Base-by-base conservation (phyloP, 2,329 filamentous ascomycete genomes). In the Aspergillus novoparasiticus region DNA sequence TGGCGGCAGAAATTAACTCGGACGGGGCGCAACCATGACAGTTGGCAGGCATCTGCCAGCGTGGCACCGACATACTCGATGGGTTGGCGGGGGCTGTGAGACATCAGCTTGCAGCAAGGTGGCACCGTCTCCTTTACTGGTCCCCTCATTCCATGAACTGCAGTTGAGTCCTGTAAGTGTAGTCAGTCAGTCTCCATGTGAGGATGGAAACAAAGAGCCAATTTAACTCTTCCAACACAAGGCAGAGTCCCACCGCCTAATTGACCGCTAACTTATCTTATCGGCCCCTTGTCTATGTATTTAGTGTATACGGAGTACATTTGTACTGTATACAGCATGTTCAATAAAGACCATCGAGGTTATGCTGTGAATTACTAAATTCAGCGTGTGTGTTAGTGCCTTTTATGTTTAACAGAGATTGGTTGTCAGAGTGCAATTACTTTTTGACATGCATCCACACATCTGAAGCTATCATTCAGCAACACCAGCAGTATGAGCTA, bases 31-130 rank as follows among this genome's bases (percentile, higher is more conserved):
- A 57, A 66, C 41, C 58, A 32, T 72, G 71, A 72, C 68, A 72
- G 66, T 63, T 70, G 71, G 68, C 72, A 68, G 58, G 43, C 53
- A 12, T 45, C 62, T 73, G 72, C 70, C 72, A 73, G 66, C 70
- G 68, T 74, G 71, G 71, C 71, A 72, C 64, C 64, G 61, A 60
- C 62, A 50, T 30, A n/a, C 10, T 58, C 30, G 21, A 32, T 57
- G 55, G 26, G 39, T 41, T 53, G n/a, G 58, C 11, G 57, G 60
- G 50, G 60, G 56, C 60, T 56, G 60, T 62, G 60, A 48, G 57
- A 55, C 51, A 55, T 55, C 51, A 55, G 9, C 21, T n/a, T 36
- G 32, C 34, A 30, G 16, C 48, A 36, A 19, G 21, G 23, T 51
- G 60, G 26, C 32, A 23, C 21, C 23, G 32, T 28, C 30, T 36